Percentiles rank a stretch among this genome's conserved stretches.
phyloP scores from a whole-genome alignment of 1,139 yeast species.

The Suhomyces atakaporum region DNA sequence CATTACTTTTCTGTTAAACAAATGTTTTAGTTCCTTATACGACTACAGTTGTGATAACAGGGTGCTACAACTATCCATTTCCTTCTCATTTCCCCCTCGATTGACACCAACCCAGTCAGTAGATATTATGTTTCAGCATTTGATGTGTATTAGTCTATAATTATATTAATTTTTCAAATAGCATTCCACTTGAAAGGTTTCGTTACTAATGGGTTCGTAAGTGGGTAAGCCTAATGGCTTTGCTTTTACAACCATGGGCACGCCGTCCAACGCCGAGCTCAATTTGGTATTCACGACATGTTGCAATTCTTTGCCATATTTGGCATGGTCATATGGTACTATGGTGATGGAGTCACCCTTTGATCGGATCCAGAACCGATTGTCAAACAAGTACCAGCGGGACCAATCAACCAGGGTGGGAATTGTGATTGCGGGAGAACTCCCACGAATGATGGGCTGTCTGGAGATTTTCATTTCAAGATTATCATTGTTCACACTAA shows the following conservation, averaged over 20 bases:
- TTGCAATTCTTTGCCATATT: slow-evolving; percentile 11
- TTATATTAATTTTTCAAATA: slow-evolving; percentile 4
- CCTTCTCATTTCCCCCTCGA: too few species aligned
- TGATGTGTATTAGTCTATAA: not conserved
- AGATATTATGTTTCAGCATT: too few species aligned
- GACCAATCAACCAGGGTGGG: slow-evolving; percentile 3
- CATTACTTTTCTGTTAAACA: too few species aligned
- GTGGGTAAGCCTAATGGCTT: slow-evolving; percentile 8
- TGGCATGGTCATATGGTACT: slow-evolving; percentile 24
- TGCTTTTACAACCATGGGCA: slow-evolving; percentile 10
- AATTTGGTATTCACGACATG: not conserved
- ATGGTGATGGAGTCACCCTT: slow-evolving; percentile 13
- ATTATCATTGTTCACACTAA: not conserved
- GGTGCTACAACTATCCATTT: too few species aligned
- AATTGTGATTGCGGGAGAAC: not conserved
- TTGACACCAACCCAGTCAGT: too few species aligned
- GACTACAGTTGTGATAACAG: too few species aligned
- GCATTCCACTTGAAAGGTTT: slow-evolving; percentile 4
- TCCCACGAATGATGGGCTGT: slow-evolving; percentile 8
- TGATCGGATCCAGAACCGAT: slow-evolving; percentile 37
- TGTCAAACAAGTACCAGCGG: slow-evolving; percentile 28
- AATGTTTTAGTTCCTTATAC: too few species aligned
- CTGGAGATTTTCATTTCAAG: slow-evolving; percentile 1
- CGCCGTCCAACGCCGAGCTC: slow-evolving; percentile 9
- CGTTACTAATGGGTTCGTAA: slow-evolving; percentile 1